Evolutionary conservation across 2,329 filamentous ascomycete genomes (phyloP), one percentile per base, ranked within the genome.

Genomic region (Hypoxylon sp.): DNA sequence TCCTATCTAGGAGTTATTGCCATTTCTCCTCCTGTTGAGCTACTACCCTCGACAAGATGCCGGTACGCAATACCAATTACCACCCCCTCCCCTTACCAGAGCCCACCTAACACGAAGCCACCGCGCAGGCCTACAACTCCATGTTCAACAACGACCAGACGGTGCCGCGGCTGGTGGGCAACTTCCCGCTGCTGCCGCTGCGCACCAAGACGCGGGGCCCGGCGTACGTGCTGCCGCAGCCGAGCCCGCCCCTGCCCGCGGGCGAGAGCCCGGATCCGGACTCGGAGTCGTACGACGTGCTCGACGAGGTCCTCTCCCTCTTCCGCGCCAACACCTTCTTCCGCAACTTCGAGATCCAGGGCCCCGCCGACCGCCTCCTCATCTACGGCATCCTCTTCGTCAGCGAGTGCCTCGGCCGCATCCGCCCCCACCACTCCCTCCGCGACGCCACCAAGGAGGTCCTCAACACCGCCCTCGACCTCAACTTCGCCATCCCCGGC

Each of bases 241-340:
- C 77, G 70, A 84, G 74, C 67, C 75, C 78, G 52, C 76, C 82
- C 38, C 82, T 92, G 51, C 77, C 84, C 29, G 79, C 86, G 60
- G 69, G 79, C 74, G 84, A 87, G 76, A 86, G 81, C 68, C 88
- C 81, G 69, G 92, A 97, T 75, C 89, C 92, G 46, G 91, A 95
- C 75, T 88, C 87, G 76, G 92, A 97, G 76, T 93, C 90, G 71
- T 98, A 98, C 82, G 95, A 99, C 80, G 91, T 95, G 62, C 85
- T 98, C 52, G 95, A 99, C 78, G 95, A 99, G 81, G 88, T 96
- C 48, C 84, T 99, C 52, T 84, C 88, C 10, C 85, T 98, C 46
- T 99, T 98, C 84, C 91, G 95, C 65, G 94, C 95, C 70, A 98
- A 99, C 81, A 97, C 94, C 59, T 94, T 99, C 78, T 99, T 98